Conservation (phyloP, 805 yeast genomes). For the Candida xyloterini region DNA sequence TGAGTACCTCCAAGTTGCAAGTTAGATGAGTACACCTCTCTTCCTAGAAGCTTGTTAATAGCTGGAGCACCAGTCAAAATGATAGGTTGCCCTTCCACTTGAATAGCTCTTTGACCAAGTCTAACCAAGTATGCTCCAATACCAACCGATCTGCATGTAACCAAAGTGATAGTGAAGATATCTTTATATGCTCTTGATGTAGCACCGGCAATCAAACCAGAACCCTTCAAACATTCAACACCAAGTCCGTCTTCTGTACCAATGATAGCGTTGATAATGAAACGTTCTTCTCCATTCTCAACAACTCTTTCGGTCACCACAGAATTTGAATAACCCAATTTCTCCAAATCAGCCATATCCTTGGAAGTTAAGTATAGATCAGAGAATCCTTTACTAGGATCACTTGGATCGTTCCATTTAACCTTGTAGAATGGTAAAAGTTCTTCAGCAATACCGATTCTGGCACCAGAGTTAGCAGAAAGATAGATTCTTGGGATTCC, state of each 20-base stretch:
- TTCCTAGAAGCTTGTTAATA: conserved; percentile 91
- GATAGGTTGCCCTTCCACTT: conserved; percentile 97
- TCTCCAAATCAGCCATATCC: conserved; percentile 53
- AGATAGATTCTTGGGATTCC: conserved; percentile 95
- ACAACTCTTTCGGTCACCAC: conserved; percentile 76
- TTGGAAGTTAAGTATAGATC: conserved; percentile 80
- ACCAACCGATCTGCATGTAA: conserved; percentile 99
- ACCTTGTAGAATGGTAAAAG: conserved; percentile 84
- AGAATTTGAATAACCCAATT: conserved; percentile 55
- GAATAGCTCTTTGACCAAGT: conserved; percentile 98
- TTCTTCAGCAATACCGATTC: conserved; percentile 98
- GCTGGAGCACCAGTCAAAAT: conserved; percentile 99
- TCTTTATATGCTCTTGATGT: conserved; percentile 97
- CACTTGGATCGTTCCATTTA: conserved; percentile 80
- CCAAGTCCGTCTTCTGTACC: conserved; percentile 97
- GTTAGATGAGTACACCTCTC: conserved; percentile 95
- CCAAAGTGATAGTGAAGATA: conserved; percentile 95
- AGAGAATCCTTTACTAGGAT: conserved; percentile 83
- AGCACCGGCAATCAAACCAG: conserved; percentile 98
- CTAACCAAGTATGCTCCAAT: conserved; percentile 98
- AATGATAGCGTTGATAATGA: conserved; percentile 76
- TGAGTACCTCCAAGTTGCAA: conserved; percentile 99
- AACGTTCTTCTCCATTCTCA: conserved; percentile 81
- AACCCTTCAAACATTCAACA: conserved; percentile 97
- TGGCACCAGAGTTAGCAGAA: conserved; percentile 98